Evolutionary conservation across 2,329 filamentous ascomycete genomes (phyloP), one percentile per base, ranked within the genome.

Genomic region (Orbilia javanica): DNA sequence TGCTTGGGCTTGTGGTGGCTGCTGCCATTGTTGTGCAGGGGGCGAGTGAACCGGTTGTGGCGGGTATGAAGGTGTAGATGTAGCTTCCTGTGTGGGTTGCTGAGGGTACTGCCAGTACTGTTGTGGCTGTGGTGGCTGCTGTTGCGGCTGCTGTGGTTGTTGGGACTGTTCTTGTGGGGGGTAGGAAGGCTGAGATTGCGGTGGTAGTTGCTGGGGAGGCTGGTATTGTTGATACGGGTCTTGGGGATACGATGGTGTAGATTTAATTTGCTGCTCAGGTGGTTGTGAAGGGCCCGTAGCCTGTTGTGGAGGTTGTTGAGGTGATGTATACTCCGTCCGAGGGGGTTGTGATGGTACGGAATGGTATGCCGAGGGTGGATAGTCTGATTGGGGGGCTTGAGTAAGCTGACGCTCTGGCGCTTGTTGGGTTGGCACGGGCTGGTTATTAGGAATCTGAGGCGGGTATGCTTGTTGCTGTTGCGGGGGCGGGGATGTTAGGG

Each of bases 71-170:
- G 73, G 46, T 53, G 71, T 63, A 5, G 73, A 48, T 46, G 66
- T 27, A 71, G 74, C 46, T 15, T 48, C 46, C 46, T 48, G 62
- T 8, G 57, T 36, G 1, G 55, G 66, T 15, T 66, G 67, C 64
- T 69, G 77, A 13, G 69, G 84, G 44, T 87, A 85, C 79, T 87
- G 86, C 87, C 86, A 88, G 79, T 88, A 87, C 11, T 85, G 84
- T 75, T 86, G 85, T 73, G 85, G 84, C 75, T 86, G 85, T 73
- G 85, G 84, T 36, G 84, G 80, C 68, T 44, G 80, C 72, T 64
- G 79, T 72, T 46, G 42, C 18, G 80, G 77, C 29, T 36, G 76
- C 25, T 83, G 81, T 20, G 15, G 42, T 18, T 18, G 42, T 2
- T 80, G 74, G 4, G 80, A 72, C 15, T 80, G 71, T 1, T 63